A percentile compares a stretch with the other conserved stretches of the same genome.
Evolutionary conservation across 192 early-diverging fungal species (phyloP).

Genomic region (Gonapodya prolifera): DNA sequence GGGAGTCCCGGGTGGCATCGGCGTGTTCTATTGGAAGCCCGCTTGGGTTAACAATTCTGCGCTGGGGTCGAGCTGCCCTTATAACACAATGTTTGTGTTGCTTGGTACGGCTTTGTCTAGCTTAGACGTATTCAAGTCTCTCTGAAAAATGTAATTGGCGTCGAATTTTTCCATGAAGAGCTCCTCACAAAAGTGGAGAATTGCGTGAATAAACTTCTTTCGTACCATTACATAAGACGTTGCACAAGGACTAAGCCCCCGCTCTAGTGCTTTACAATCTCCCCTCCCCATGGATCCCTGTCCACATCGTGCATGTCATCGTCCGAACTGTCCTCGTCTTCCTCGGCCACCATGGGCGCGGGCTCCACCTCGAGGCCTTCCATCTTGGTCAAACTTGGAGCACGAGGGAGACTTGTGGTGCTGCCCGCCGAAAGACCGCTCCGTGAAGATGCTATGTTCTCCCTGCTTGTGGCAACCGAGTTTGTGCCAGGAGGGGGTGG

Average conservation of each 20-base stretch:
- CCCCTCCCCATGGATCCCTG: not conserved
- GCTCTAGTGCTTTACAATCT: not conserved
- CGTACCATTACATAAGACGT: no score
- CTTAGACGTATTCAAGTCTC: not conserved
- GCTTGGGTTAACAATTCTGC: slow-evolving; percentile 18
- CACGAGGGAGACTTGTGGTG: not conserved
- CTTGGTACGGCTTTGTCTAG: slow-evolving; percentile 8
- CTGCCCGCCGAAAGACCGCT: not conserved
- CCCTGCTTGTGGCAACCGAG: not conserved
- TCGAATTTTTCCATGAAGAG: no score
- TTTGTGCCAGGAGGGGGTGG: slow-evolving; percentile 40
- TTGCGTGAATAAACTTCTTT: no score
- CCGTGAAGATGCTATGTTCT: not conserved
- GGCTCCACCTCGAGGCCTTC: not conserved
- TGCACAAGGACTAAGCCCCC: no score
- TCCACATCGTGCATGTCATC: not conserved
- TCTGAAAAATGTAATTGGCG: no score
- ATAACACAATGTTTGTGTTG: slow-evolving; percentile 12
- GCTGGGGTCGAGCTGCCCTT: slow-evolving; percentile 14
- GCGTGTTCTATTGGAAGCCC: slow-evolving; percentile 20
- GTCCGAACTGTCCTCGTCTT: not conserved
- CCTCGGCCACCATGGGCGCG: not conserved
- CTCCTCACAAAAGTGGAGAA: no score
- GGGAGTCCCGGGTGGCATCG: not conserved
- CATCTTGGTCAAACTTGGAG: not conserved